Evolutionary conservation across 2,329 filamentous ascomycete species (phyloP).

Genomic region (Alternaria conjuncta): DNA sequence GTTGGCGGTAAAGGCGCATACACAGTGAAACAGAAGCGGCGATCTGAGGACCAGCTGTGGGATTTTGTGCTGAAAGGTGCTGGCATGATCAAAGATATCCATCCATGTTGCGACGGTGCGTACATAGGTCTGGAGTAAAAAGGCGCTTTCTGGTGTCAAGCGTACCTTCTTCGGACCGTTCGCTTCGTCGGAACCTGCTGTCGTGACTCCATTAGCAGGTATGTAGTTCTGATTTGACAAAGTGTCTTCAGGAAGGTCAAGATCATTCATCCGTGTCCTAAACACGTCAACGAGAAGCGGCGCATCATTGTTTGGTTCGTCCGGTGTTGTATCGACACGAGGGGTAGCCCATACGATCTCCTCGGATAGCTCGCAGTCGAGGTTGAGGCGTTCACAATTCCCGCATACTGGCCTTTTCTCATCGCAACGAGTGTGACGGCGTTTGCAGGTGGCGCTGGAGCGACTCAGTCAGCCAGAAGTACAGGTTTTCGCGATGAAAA

Average conservation of each 20-base stretch:
- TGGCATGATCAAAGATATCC: slow-evolving; percentile 41
- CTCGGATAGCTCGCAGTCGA: slow-evolving; percentile 36
- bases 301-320: slow-evolving; percentile 3
- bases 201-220: slow-evolving; percentile 15
- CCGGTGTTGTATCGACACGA: neutral
- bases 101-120: slow-evolving; percentile 45
- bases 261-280: slow-evolving; percentile 28
- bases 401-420: slow-evolving; percentile 43
- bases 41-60: slow-evolving; percentile 36
- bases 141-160: slow-evolving; percentile 39
- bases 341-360: slow-evolving; percentile 22
- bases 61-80: slow-evolving; percentile 40
- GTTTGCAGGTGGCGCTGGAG: slow-evolving; percentile 42
- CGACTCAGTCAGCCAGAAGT: neutral
- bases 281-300: slow-evolving; percentile 31
- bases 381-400: slow-evolving; percentile 39
- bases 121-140: slow-evolving; percentile 41
- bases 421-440: slow-evolving; percentile 44
- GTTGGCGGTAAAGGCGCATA: slow-evolving; percentile 46
- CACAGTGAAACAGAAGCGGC: slow-evolving; percentile 41
- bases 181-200: slow-evolving; percentile 10
- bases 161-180: slow-evolving; percentile 11
- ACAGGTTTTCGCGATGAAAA: neutral
- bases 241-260: slow-evolving; percentile 24
- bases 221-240: slow-evolving; percentile 16